Evolutionary conservation across 2,329 filamentous ascomycete genomes (phyloP).

Genomic region (Pseudogymnoascus sp.): DNA sequence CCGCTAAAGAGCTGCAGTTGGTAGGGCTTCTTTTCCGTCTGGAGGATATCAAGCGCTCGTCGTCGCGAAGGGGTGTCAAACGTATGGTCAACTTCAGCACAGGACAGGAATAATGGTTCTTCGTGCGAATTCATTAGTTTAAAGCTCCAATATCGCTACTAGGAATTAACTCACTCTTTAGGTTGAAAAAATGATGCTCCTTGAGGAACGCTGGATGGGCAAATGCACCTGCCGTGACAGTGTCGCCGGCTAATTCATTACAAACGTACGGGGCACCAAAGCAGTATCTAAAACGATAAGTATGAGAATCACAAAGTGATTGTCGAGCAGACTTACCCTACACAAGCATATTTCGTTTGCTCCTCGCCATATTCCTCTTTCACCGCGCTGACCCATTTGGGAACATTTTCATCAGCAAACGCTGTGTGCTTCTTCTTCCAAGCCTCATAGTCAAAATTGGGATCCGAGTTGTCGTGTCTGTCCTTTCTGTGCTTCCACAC

Average conservation of each 20-base stretch:
- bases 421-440: constrained; percentile 40
- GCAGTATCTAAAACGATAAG: constrained; percentile 28
- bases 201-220: constrained; percentile 45
- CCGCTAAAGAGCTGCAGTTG: constrained; percentile 57
- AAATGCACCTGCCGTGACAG: constrained; percentile 39
- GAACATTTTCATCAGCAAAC: constrained; percentile 38
- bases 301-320: neutral
- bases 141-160: neutral
- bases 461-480: constrained; percentile 27
- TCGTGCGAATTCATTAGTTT: neutral
- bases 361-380: constrained; percentile 30
- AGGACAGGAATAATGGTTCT: constrained; percentile 40
- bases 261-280: constrained; percentile 40
- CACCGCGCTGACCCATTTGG: constrained; percentile 37
- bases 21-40: constrained; percentile 39
- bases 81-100: constrained; percentile 38
- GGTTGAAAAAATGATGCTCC: constrained; percentile 36
- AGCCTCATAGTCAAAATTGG: constrained; percentile 40
- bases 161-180: constrained; percentile 28
- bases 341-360: constrained; percentile 34
- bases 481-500: constrained; percentile 35
- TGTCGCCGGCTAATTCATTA: constrained; percentile 32
- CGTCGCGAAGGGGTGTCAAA: constrained; percentile 35
- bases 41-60: constrained; percentile 37
- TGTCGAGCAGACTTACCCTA: constrained; percentile 26